Percentiles rank a stretch among this genome's conserved stretches.
Conservation (phyloP, 371 early-diverging fungal genomes). For the Rhizopus stolonifer region DNA sequence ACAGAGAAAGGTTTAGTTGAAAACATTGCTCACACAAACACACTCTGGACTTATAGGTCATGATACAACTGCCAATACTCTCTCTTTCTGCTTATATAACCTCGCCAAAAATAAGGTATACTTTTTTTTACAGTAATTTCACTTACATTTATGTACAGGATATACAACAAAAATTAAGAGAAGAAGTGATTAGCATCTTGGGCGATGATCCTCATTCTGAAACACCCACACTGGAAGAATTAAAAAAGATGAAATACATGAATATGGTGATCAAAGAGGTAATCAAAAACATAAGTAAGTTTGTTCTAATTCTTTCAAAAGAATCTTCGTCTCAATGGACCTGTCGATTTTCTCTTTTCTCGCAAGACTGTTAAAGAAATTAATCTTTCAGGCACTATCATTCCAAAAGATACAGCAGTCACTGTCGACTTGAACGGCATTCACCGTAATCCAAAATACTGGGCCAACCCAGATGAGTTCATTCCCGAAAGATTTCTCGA, state of each 20-base stretch:
- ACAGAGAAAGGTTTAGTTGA: no score
- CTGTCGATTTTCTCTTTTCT: slow-evolving; percentile 4
- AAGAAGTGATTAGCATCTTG: slow-evolving; percentile 8
- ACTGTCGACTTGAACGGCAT: slow-evolving; percentile 39
- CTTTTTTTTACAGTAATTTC: not conserved
- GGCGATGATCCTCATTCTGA: slow-evolving; percentile 13
- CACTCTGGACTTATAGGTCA: slow-evolving; percentile 41
- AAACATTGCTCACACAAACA: slow-evolving; percentile 5
- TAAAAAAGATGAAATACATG: slow-evolving; percentile 43
- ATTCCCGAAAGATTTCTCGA: slow-evolving; percentile 17
- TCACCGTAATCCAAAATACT: slow-evolving; percentile 33
- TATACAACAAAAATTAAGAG: slow-evolving; percentile 18
- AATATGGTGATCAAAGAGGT: slow-evolving; percentile 42
- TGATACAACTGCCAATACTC: slow-evolving; percentile 35
- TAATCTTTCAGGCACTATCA: slow-evolving; percentile 32
- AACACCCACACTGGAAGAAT: slow-evolving; percentile 35
- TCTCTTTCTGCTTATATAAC: slow-evolving; percentile 29
- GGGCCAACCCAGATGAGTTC: slow-evolving; percentile 11
- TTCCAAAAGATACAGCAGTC: slow-evolving; percentile 47
- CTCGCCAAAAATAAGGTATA: slow-evolving; percentile 31
- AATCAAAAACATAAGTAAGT: not conserved
- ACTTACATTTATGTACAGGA: slow-evolving; percentile 8
- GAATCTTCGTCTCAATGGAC: slow-evolving; percentile 14
- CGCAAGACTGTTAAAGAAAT: slow-evolving; percentile 35
- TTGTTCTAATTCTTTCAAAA: not conserved